Evolutionary conservation across 495 filamentous ascomycete species (phyloP), one percentile per base, ranked within the genome.

Genomic region (Aspergillus indologenus): DNA sequence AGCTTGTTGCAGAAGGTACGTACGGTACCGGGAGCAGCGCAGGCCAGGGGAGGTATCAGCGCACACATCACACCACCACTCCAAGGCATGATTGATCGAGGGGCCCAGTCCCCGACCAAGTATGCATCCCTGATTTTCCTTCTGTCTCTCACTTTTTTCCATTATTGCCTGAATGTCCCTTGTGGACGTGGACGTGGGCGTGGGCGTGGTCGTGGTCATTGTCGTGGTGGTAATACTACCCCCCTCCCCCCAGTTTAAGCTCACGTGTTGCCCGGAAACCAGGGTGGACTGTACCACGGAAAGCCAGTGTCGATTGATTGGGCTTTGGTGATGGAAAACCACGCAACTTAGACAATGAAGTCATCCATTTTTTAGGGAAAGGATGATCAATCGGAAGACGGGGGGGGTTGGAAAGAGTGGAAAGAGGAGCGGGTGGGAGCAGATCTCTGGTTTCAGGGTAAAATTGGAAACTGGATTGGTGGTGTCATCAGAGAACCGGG

Each of bases 211-310:
- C n/a, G n/a, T n/a, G n/a, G n/a, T n/a, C n/a, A n/a, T n/a, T n/a
- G n/a, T n/a, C n/a, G 12, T 40, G 12, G 34, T 40, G 6, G 34
- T 40, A 15, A 40, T 23, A 18, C 9, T 1, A 48, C 45, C 45
- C 24, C 47, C 21, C 2, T 21, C 45, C 45, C 24, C 47, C 21
- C 2, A 23, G 6, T 8, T 22, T 21, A 17, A 29, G 22, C 45
- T 47, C 45, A 47, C 45, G 45, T 47, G 45, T 17, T 21, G 45
- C 24, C 8, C n/a, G 24, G 17, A n/a, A 6, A 29, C 48, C 11
- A 50, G n/a, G 22, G 14, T 50, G 47, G 23, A 29, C 24, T 18
- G 48, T 51, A 24, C 48, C 48, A 51, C n/a, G 48, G 48, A 26
- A 51, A 18, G 19, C 17, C 18, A 9, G 15, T n/a, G 23, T 29